Base-by-base conservation (phyloP, 2,329 filamentous ascomycete species). In the Colletotrichum australisinense region DNA sequence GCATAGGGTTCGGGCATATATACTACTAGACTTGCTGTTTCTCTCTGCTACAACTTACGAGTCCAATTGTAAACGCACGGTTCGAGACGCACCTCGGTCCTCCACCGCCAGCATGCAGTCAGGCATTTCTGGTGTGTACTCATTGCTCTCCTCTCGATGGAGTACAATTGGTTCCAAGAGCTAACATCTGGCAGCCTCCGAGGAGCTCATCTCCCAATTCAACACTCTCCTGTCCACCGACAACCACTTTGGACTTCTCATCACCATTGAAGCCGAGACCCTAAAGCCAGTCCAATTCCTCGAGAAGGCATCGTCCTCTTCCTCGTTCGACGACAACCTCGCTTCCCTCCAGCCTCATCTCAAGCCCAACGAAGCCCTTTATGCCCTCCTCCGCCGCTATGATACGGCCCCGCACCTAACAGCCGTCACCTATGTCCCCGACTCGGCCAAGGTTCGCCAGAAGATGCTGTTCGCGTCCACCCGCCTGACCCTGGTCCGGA, bases 381-480 rank as follows among this genome's bases (percentile, higher is more conserved):
- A 95, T 84, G 87, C 94, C 77, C 89, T 97, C 78, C 89, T 97
- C 55, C 92, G 93, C 62, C 91, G 92, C 68, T 88, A 92, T 81
- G 86, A 90, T 64, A 80, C 83, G 49, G 82, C 85, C 4, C 89
- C 88, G n/a, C 83, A 82, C 76, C 91, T 95, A 75, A 84, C 93
- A 30, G 93, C 92, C 58, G 85, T 95, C 46, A 95, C 93, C 46
- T 97, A 95, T 81, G 91, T 97, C 6, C 94, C 94, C 30, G 93
- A 96, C 82, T 80, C 90, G 1, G 94, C 94, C 52, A 93, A 92
- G 32, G 94, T 97, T 69, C 91, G 94, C 52, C 93, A 95, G 81
- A 97, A 97, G 87, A 97, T 94, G 92, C 89, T 97, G 26, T 95
- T 96, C 81, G 94, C 94, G 6, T 90, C 91, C 28, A 95, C 94